A percentile compares a stretch with the other conserved stretches of the same genome.
phyloP scores from a whole-genome alignment of 495 filamentous ascomycete genomes.

The Penicillium paxilli region DNA sequence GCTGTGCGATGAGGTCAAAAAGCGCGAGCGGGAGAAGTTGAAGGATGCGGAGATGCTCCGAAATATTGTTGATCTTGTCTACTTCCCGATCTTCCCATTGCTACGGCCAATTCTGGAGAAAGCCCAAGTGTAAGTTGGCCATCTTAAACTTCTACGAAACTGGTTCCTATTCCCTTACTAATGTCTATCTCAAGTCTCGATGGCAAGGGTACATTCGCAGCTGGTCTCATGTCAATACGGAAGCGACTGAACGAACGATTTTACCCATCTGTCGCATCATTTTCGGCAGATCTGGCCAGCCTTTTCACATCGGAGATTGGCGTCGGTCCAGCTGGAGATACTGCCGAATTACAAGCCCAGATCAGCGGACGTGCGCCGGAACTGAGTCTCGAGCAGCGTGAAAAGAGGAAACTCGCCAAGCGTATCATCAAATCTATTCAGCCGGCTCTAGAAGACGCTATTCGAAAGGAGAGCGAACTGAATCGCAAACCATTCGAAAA shows the following conservation, averaged over 20 bases:
- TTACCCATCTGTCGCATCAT: constrained; percentile 73
- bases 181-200: constrained; percentile 63
- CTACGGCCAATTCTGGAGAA: constrained; percentile 80
- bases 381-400: constrained; percentile 63
- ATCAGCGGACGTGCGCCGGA: constrained; percentile 53
- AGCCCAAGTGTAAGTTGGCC: constrained; percentile 61
- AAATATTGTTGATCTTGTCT: constrained; percentile 78
- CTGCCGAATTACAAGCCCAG: constrained; percentile 52
- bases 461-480: constrained; percentile 77
- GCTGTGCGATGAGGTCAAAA: constrained; percentile 66
- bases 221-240: constrained; percentile 63
- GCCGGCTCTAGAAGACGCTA: constrained; percentile 71
- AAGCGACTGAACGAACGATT: constrained; percentile 65
- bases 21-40: constrained; percentile 72
- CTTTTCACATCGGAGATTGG: constrained; percentile 70
- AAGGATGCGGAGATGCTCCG: constrained; percentile 72
- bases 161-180: constrained; percentile 25
- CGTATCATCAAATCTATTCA: constrained; percentile 81
- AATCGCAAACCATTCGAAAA: constrained; percentile 66
- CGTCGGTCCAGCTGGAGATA: constrained; percentile 51
- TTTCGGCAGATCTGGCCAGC: constrained; percentile 69
- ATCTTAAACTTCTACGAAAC: constrained; percentile 3
- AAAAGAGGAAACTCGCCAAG: constrained; percentile 71
- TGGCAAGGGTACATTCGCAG: constrained; percentile 65
- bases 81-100: constrained; percentile 81